Percentiles rank a stretch among this genome's conserved stretches.
Evolutionary conservation across 306 rosid species (phyloP).

Genomic region (Malus fusca): DNA sequence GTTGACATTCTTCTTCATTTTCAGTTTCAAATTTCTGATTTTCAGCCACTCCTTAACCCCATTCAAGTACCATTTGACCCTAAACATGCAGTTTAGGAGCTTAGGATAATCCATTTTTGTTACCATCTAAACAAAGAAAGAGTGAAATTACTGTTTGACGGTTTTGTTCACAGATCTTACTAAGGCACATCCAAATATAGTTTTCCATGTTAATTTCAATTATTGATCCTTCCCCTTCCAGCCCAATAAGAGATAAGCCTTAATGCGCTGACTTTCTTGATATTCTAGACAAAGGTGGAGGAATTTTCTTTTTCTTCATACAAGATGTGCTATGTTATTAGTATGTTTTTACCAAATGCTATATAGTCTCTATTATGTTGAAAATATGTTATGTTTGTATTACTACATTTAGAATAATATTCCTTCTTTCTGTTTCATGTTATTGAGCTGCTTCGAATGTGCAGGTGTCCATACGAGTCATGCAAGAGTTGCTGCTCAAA

Average conservation of each 20-base stretch:
- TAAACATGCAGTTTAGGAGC: background rate
- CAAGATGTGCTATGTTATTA: no score
- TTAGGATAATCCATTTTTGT: background rate
- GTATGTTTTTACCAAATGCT: no score
- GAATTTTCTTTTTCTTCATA: background rate
- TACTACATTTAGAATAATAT: background rate
- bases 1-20: background rate
- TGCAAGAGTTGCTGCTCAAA: constrained; percentile 96
- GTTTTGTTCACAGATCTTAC: background rate
- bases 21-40: background rate
- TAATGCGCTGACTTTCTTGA: background rate
- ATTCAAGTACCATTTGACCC: background rate
- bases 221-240: background rate
- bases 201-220: background rate
- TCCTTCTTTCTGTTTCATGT: background rate
- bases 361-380: background rate
- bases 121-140: background rate
- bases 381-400: background rate
- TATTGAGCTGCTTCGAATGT: constrained; percentile 9
- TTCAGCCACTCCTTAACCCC: background rate
- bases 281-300: background rate
- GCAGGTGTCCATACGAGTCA: constrained; percentile 82
- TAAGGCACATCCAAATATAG: background rate
- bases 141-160: background rate
- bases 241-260: background rate